Base-by-base conservation (phyloP, 1,139 yeast species). In the Magnusiomyces magnusii region DNA sequence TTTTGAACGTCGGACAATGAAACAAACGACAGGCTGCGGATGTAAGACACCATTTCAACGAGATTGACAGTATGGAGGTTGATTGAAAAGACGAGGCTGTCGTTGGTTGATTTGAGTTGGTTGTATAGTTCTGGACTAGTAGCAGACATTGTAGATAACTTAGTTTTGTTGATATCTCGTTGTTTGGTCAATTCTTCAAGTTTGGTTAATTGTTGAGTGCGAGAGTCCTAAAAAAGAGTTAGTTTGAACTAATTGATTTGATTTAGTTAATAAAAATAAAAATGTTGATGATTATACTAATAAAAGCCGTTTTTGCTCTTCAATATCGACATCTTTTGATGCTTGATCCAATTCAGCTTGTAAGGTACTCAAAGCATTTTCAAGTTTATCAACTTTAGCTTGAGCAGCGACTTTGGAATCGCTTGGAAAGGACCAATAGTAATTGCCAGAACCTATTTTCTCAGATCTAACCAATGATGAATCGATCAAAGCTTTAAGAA, bases 371-470 rank as follows among this genome's bases (percentile, higher is more conserved):
- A 71, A 50, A 28, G 62, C 60, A 7, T 55, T 53, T 27, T 65
- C 56, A 2, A 65, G 54, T 1, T 53, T 59, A 1, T 44, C 51
- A 3, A 60, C 65, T 23, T 42, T 65, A 60, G 19, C 47, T 39
- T n/a, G 59, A 53, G 17, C 65, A 54, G 19, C 61, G 53, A 17
- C 63, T 59, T 13, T 66, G 34, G 69, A 69, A 53, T 78, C 78
- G 58, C 77, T 76, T 56, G 75, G 74, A 65, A 80, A 81, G 54
- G 80, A 73, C 84, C 85, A 81, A 65, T 80, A 82, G 21, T 80
- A 72, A 60, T 80, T 80, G 2, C 80, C 75, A 15, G 74, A 72
- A 0, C 86, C 86, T 65, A 84, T 80, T 68, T 81, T 82, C 62
- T 80, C 83, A 51, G 76, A 75, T 53, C 76, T 76, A 7, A 82